Base-by-base conservation (phyloP, 768 basidiomycete species). In the Tulasnella sp. region DNA sequence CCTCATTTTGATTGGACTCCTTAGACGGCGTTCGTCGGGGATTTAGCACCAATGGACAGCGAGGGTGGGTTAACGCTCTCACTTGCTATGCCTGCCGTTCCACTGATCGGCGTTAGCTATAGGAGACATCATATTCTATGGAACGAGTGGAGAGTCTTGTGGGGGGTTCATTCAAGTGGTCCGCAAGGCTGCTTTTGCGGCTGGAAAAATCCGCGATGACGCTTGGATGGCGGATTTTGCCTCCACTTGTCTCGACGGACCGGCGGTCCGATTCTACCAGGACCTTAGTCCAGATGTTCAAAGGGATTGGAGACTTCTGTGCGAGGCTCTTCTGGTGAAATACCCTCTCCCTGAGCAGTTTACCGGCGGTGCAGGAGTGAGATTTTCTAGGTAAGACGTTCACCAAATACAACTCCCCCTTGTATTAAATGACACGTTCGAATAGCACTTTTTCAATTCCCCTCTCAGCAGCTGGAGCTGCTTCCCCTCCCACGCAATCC, bases 221-320 rank as follows among this genome's bases (percentile, higher is more conserved):
- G 74, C 40, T 28, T 75, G 74, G 74, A 75, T 75, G 41, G 74
- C 46, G 2, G 74, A 75, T 31, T 75, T 75, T 44, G 74, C 46
- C 6, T 34, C 40, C 1, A n/a, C 74, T 5, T 75, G 74, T 28
- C 18, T 75, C 6, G 74, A n/a, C 46, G 74, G 74, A 2, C n/a
- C n/a, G 24, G 74, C 74, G 1, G 41, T 75, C n/a, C n/a, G 41
- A 40, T 75, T 8, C 46, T 48, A 75, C 46, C 12, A 42, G 14
- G 11, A 9, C 11, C 74, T 75, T 24, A 40, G 40, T 7, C n/a
- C 20, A 40, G 74, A 75, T 28, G 22, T 44, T 28, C 31, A 7
- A 75, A 9, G 31, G 1, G 74, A 75, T 24, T 75, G 74, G 74
- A 42, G 28, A 2, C 74, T 42, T 11, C 22, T 75, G 12, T 7